A percentile compares a stretch with the other conserved stretches of the same genome.
phyloP scores from a whole-genome alignment of 148 eudicot genomes.

The Diospyros lotus region DNA sequence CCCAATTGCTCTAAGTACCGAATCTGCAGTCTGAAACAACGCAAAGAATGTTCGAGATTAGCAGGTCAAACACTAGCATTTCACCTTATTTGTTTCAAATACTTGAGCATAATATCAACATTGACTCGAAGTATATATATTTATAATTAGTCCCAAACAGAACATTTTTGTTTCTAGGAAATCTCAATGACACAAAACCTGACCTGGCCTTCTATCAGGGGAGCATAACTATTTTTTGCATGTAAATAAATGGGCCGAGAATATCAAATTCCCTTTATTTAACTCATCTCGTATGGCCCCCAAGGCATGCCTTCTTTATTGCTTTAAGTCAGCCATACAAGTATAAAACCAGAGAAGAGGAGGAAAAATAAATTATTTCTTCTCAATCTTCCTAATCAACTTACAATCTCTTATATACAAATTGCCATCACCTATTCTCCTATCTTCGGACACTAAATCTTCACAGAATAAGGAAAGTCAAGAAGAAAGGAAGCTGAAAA shows the following conservation, averaged over 20 bases:
- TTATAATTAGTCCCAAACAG: no score
- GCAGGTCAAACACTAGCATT: neutral
- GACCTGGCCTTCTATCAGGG: no score
- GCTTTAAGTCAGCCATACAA: neutral
- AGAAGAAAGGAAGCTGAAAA: no score
- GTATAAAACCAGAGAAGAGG: neutral
- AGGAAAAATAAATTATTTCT: no score
- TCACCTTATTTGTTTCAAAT: neutral
- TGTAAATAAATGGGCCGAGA: neutral
- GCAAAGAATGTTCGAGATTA: neutral
- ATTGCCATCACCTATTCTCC: no score
- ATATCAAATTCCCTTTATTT: neutral
- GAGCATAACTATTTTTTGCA: no score
- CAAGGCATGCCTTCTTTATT: conserved; percentile 3
- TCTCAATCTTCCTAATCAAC: no score
- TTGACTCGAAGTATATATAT: neutral
- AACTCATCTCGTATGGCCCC: neutral
- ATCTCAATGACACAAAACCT: no score
- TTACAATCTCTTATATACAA: no score
- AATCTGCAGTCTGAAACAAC: conserved; percentile 45
- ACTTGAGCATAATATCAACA: neutral
- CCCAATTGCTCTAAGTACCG: conserved; percentile 44
- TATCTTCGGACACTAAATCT: no score
- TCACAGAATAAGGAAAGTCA: no score
- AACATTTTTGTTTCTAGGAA: no score